phyloP scores from a whole-genome alignment of 2,329 filamentous ascomycete genomes.

The Aureobasidium sp. region DNA sequence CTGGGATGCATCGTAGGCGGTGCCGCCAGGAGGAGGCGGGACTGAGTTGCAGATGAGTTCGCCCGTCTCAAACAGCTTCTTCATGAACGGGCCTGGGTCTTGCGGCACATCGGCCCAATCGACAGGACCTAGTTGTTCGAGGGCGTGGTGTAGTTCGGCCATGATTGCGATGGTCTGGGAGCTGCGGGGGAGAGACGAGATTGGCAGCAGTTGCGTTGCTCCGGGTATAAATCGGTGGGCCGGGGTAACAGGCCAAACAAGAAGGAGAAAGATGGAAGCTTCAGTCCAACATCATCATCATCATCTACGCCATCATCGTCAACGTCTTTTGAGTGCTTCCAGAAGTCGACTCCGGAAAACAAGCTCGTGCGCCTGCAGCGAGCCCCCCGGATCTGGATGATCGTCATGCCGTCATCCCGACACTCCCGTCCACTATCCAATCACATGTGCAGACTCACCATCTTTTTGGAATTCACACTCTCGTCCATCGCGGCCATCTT shows the following conservation, averaged over 20 bases:
- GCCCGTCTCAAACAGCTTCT: slow-evolving; percentile 42
- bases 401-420: slow-evolving; percentile 2
- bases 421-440: background rate
- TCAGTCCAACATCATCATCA: background rate
- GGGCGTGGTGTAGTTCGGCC: slow-evolving; percentile 37
- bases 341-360: slow-evolving; percentile 5
- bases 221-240: background rate
- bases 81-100: slow-evolving; percentile 33
- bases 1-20: slow-evolving; percentile 35
- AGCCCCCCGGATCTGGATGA: background rate
- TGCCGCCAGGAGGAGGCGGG: slow-evolving; percentile 47
- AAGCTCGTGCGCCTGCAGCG: background rate
- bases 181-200: background rate
- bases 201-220: background rate
- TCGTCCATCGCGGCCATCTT: background rate
- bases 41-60: slow-evolving; percentile 70
- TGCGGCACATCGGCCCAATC: slow-evolving; percentile 38
- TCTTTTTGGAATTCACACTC: background rate
- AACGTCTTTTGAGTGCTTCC: background rate
- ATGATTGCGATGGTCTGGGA: slow-evolving; percentile 18
- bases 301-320: slow-evolving; percentile 3
- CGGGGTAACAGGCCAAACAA: background rate
- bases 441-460: background rate
- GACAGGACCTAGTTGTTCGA: slow-evolving; percentile 35
- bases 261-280: background rate